Percentiles rank a stretch among this genome's conserved stretches.
Conservation (phyloP, 2,329 filamentous ascomycete species). For the Epichloe hybrida region DNA sequence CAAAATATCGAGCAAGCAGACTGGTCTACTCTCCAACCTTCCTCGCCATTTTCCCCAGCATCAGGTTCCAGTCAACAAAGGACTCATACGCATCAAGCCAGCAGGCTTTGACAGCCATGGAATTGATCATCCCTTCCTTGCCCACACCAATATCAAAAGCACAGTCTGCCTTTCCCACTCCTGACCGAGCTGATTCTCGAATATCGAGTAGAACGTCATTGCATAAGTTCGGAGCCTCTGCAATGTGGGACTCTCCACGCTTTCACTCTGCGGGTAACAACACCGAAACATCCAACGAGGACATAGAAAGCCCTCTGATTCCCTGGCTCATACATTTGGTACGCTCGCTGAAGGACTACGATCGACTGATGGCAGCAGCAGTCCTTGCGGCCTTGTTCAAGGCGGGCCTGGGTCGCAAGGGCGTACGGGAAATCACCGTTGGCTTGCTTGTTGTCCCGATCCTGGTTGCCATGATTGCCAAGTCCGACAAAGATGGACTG, state of each 20-base stretch:
- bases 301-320: constrained; percentile 56
- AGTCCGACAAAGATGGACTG: constrained; percentile 30
- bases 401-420: constrained; percentile 49
- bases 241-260: constrained; percentile 20
- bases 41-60: constrained; percentile 52
- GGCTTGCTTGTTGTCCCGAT: constrained; percentile 57
- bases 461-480: constrained; percentile 47
- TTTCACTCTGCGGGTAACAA: constrained; percentile 14
- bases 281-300: constrained; percentile 31
- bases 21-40: constrained; percentile 56
- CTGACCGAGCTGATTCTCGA: constrained; percentile 16
- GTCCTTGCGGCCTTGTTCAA: constrained; percentile 58
- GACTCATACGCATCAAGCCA: constrained; percentile 31
- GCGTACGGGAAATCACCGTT: constrained; percentile 46
- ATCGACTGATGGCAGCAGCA: constrained; percentile 54
- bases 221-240: constrained; percentile 15
- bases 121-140: constrained; percentile 47
- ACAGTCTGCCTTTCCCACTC: constrained; percentile 11
- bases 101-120: constrained; percentile 37
- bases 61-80: constrained; percentile 36
- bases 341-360: constrained; percentile 41
- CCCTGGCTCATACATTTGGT: constrained; percentile 58
- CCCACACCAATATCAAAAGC: constrained; percentile 28
- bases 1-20: constrained; percentile 62
- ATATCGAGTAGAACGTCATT: constrained; percentile 16